Evolutionary conservation across 129 eudicot species (phyloP).

Genomic region (Ambrosia trifida): DNA sequence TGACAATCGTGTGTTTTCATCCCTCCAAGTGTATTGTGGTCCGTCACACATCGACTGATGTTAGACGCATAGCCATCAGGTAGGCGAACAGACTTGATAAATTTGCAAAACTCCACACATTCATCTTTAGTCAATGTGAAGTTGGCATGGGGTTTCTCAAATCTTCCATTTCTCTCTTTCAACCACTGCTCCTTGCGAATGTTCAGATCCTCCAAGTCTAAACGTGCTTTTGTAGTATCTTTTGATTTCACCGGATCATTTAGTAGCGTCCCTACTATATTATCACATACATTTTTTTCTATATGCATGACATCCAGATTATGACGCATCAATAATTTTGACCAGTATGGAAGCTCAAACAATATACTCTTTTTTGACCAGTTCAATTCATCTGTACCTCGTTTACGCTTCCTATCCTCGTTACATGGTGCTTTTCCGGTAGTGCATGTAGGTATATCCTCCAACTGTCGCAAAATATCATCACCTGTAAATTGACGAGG

Average conservation of each 20-base stretch:
- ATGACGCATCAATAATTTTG: background rate
- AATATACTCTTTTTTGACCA: constrained; percentile 3
- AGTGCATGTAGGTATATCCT: background rate
- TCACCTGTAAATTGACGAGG: background rate
- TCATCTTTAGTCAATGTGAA: constrained; percentile 12
- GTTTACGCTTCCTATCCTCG: constrained; percentile 11
- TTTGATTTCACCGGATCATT: constrained; percentile 19
- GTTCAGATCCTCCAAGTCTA: constrained; percentile 10
- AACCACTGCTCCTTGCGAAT: background rate
- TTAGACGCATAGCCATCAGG: constrained; percentile 14
- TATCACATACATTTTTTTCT: constrained; percentile 22
- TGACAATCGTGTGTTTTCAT: constrained; percentile 15
- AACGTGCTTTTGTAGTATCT: constrained; percentile 17
- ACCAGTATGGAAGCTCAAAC: constrained; percentile 9
- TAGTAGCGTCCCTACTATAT: constrained; percentile 18
- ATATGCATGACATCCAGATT: constrained; percentile 18
- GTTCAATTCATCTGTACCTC: constrained; percentile 3
- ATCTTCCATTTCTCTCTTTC: background rate
- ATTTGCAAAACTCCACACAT: constrained; percentile 1
- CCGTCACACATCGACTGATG: constrained; percentile 1
- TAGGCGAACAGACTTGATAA: constrained; percentile 5
- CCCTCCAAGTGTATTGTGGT: constrained; percentile 9
- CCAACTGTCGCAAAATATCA: constrained; percentile 1
- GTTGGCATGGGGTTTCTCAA: constrained; percentile 1
- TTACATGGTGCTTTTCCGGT: constrained; percentile 2